Conservation (phyloP, 2,329 filamentous ascomycete genomes). For the Talaromyces islandicus region DNA sequence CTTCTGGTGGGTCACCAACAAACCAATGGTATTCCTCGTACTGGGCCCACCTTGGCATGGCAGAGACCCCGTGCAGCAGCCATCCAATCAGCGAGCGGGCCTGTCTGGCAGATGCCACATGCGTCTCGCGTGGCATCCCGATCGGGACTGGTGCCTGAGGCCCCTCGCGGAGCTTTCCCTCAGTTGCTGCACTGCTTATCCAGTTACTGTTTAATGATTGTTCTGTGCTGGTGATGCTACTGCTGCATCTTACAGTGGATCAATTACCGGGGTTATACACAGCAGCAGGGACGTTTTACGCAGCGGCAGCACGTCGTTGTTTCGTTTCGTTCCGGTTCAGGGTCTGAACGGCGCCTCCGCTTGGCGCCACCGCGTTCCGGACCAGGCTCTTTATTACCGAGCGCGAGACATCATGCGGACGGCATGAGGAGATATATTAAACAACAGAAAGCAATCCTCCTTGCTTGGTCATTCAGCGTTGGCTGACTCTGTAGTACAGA, state of each 20-base stretch:
- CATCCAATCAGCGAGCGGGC: background rate
- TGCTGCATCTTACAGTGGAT: background rate
- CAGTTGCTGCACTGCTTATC: background rate
- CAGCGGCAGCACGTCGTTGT: background rate
- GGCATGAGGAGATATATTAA: background rate
- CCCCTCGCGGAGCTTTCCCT: background rate
- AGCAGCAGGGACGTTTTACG: background rate
- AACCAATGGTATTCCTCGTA: background rate
- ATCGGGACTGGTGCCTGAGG: background rate
- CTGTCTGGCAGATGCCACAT: background rate
- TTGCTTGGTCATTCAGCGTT: background rate
- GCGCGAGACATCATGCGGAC: background rate
- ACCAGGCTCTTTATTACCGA: background rate
- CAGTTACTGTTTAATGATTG: background rate
- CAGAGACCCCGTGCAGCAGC: background rate
- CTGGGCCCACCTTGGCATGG: background rate
- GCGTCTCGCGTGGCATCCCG: conserved; percentile 11
- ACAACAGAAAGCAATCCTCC: background rate
- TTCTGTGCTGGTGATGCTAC: background rate
- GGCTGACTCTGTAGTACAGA: background rate
- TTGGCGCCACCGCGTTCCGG: background rate
- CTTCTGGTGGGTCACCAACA: background rate
- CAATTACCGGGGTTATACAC: background rate
- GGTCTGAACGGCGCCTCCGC: background rate
- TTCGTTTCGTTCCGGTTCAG: background rate